Conservation (phyloP, 2,329 filamentous ascomycete species). For the Cercospora sp. region DNA sequence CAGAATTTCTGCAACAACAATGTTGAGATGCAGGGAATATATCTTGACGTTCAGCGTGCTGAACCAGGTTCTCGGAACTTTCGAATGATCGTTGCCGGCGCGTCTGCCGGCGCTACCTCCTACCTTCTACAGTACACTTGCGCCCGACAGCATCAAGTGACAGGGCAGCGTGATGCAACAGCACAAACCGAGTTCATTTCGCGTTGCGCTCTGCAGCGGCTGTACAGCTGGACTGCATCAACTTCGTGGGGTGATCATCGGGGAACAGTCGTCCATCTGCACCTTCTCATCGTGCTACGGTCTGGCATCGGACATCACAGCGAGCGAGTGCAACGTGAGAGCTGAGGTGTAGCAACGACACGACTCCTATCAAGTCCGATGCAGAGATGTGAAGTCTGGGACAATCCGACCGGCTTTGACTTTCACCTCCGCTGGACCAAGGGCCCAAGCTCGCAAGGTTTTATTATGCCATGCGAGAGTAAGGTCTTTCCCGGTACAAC, state of each 20-base stretch:
- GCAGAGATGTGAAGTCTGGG: not conserved
- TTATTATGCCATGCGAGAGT: not conserved
- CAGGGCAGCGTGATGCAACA: conserved; percentile 18
- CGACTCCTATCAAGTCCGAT: not conserved
- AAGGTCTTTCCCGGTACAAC: too few species aligned
- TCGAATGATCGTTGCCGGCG: conserved; percentile 14
- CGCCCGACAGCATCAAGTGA: conserved; percentile 24
- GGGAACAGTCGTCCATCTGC: not conserved
- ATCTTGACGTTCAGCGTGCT: conserved; percentile 15
- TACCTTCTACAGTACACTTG: not conserved
- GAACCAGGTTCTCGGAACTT: conserved; percentile 28
- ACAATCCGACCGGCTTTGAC: not conserved
- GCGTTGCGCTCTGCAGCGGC: conserved; percentile 10
- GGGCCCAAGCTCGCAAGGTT: conserved; percentile 24
- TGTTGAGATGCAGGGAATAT: conserved; percentile 13
- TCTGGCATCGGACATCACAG: not conserved
- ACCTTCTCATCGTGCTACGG: not conserved
- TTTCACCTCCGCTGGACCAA: not conserved
- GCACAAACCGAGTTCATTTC: conserved; percentile 19
- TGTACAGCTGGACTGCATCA: not conserved
- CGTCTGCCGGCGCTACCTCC: conserved; percentile 13
- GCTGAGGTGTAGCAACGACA: not conserved
- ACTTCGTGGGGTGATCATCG: not conserved
- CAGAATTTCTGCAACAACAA: conserved; percentile 1
- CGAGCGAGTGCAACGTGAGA: not conserved